Conservation (phyloP, 2,329 filamentous ascomycete species). For the Colletotrichum navitas region DNA sequence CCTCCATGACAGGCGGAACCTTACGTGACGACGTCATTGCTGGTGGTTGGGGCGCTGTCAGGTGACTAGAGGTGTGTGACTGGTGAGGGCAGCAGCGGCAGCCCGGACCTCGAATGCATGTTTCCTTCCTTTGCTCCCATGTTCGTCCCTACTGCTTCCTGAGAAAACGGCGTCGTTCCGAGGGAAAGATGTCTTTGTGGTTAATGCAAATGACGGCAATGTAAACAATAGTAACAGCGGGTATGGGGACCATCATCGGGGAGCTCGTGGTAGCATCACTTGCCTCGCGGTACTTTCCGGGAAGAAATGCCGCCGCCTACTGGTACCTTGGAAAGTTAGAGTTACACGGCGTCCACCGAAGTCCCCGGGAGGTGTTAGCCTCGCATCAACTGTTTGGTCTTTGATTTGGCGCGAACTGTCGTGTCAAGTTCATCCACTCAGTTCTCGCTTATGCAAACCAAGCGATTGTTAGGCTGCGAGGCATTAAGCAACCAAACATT, state of each 20-base stretch:
- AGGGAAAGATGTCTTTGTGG: not conserved
- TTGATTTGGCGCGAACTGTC: slow-evolving; percentile 33
- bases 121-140: not conserved
- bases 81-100: slow-evolving; percentile 8
- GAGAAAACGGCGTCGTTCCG: not conserved
- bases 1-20: slow-evolving; percentile 39
- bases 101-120: not conserved
- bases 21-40: slow-evolving; percentile 42
- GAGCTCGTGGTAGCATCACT: slow-evolving; percentile 9
- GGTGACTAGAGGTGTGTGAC: slow-evolving; percentile 31
- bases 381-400: slow-evolving; percentile 28
- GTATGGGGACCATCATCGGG: not conserved
- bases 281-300: slow-evolving; percentile 5
- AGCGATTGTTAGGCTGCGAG: slow-evolving; percentile 18
- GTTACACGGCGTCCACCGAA: slow-evolving; percentile 16
- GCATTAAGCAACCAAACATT: slow-evolving; percentile 21
- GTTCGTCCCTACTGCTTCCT: not conserved
- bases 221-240: slow-evolving; percentile 11
- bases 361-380: slow-evolving; percentile 21
- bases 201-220: slow-evolving; percentile 18
- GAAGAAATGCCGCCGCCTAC: not conserved
- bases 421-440: slow-evolving; percentile 42
- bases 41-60: slow-evolving; percentile 35
- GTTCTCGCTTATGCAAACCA: slow-evolving; percentile 34
- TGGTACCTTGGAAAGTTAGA: not conserved